Percentiles rank a stretch among this genome's conserved stretches.
Evolutionary conservation across 768 basidiomycete genomes (phyloP).

Genomic region (Leccinum subtestaceum): DNA sequence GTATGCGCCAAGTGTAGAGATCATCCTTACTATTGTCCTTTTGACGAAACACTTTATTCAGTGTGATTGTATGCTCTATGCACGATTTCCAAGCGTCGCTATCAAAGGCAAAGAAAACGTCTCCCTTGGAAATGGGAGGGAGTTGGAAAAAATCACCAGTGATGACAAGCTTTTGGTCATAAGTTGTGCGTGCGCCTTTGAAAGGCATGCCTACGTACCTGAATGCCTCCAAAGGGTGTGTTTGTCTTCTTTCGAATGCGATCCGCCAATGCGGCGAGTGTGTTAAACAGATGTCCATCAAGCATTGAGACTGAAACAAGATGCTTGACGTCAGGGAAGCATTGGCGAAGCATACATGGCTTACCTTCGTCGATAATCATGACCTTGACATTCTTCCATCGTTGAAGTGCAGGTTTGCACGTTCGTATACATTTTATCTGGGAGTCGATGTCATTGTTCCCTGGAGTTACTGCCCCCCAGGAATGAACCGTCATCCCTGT

Average conservation of each 20-base stretch:
- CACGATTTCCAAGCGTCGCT: conserved; percentile 44
- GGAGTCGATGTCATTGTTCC: conserved; percentile 39
- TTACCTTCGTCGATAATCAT: conserved; percentile 66
- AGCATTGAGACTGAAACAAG: conserved; percentile 61
- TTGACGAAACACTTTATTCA: conserved; percentile 74
- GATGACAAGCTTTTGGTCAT: conserved; percentile 40
- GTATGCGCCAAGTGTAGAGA: not conserved
- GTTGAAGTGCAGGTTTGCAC: conserved; percentile 50
- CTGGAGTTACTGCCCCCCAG: conserved; percentile 57
- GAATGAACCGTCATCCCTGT: conserved; percentile 60
- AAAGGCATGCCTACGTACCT: conserved; percentile 34
- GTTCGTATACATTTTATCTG: conserved; percentile 49
- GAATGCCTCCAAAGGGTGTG: conserved; percentile 65
- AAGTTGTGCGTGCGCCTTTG: not conserved
- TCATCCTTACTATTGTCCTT: conserved; percentile 57
- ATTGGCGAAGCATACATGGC: conserved; percentile 7
- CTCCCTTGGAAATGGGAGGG: conserved; percentile 47
- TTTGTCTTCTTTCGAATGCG: conserved; percentile 47
- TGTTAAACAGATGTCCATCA: conserved; percentile 60
- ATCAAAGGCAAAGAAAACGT: conserved; percentile 64
- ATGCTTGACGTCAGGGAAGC: not conserved
- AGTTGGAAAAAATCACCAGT: conserved; percentile 63
- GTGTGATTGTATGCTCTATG: conserved; percentile 56
- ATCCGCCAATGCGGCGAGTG: conserved; percentile 50
- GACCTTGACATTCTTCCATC: conserved; percentile 57